Base-by-base conservation (phyloP, 2,329 filamentous ascomycete species). In the Thelonectria discophora region DNA sequence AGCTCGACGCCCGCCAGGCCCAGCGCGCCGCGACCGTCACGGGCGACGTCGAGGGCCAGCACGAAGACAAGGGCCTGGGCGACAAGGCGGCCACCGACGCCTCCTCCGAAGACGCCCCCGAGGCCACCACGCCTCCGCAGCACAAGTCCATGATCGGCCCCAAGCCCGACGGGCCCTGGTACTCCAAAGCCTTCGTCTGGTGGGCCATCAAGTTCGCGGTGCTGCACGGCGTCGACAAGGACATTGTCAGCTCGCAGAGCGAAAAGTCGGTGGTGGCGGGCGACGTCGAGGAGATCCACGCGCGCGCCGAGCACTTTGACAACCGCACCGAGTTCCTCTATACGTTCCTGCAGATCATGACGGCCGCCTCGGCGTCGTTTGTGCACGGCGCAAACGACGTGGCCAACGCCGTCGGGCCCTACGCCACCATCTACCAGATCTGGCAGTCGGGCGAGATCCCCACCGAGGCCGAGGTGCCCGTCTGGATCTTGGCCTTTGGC, bases 381-480 rank as follows among this genome's bases (percentile, higher is more conserved):
- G 84, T 84, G 2, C 87, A 90, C 76, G 88, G 88, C 21, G 86
- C 87, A 66, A 90, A 90, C 73, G 88, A 90, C 63, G 84, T 90
- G 18, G 80, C 84, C 68, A 90, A 84, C 71, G 86, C 87, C 27
- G 82, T 88, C 56, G 87, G 86, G 0, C 88, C 87, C 1, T 88
- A 85, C 70, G 85, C 88, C 2, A 84, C 86, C 54, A 86, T 90
- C 69, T 90, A 81, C 76, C 77, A 84, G 62, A 84, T 88, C 64
- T 90, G 86, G 84, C 69, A 77, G 32, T 80, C 78, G 0, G 85
- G 83, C 2, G 71, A 69, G 0, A 72, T 86, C 1, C 73, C 77
- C 1, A 70, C 71, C 1, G 79, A 82, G 70, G 74, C 82, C 0
- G 72, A 79, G 1, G 86, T 88, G 0, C 87, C 86, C 2, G 65